phyloP scores from a whole-genome alignment of 2,329 filamentous ascomycete genomes.

The Aspergillus fumigatus region DNA sequence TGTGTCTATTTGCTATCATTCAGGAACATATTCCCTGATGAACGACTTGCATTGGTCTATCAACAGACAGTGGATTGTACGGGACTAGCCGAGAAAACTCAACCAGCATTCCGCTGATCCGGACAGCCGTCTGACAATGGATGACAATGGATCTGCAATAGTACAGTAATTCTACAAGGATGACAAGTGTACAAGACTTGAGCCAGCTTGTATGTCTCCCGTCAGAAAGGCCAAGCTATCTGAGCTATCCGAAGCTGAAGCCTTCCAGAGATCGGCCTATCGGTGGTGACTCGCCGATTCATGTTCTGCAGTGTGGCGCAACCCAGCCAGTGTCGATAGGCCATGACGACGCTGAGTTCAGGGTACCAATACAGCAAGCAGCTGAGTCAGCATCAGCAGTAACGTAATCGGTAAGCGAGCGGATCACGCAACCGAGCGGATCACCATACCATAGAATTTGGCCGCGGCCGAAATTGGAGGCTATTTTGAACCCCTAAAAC shows the following conservation, averaged over 20 bases:
- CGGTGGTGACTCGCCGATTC: too few relatives aligned
- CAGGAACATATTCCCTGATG: not conserved
- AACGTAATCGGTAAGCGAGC: too few relatives aligned
- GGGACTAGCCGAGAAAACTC: too few relatives aligned
- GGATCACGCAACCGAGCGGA: too few relatives aligned
- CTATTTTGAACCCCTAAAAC: too few relatives aligned
- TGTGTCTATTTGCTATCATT: not conserved
- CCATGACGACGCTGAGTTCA: not conserved
- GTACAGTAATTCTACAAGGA: not conserved
- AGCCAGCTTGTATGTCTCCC: not conserved
- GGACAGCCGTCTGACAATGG: not conserved
- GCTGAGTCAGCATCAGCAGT: conserved; percentile 3
- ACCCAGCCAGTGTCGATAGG: not conserved
- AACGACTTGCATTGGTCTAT: not conserved
- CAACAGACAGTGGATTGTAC: too few relatives aligned
- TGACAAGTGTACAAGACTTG: not conserved
- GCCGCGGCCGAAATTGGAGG: too few relatives aligned
- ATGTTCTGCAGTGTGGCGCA: not conserved
- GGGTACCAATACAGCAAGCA: not conserved
- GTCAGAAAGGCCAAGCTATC: too few relatives aligned
- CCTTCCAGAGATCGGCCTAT: too few relatives aligned
- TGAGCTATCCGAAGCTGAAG: too few relatives aligned
- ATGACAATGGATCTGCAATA: not conserved
- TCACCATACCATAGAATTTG: too few relatives aligned
- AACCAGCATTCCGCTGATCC: too few relatives aligned